Conservation (phyloP, 164 flowering plant species). For the Saururus chinensis region DNA sequence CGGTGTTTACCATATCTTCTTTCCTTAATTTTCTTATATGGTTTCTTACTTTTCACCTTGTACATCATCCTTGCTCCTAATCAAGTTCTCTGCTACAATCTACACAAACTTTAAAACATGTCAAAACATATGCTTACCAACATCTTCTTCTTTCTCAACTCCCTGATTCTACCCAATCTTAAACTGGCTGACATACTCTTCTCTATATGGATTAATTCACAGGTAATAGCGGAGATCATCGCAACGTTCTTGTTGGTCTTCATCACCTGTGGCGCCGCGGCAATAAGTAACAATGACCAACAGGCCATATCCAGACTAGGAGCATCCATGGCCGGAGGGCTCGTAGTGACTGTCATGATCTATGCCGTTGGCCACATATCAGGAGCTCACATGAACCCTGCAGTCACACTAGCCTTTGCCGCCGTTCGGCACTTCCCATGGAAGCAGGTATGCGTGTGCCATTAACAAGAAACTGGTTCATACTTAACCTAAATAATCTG, state of each 20-base stretch:
- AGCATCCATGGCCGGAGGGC: constrained; percentile 76
- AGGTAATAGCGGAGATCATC: constrained; percentile 61
- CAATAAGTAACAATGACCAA: constrained; percentile 37
- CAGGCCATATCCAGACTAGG: constrained; percentile 43
- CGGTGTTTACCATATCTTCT: too few relatives aligned
- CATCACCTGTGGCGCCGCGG: constrained; percentile 66
- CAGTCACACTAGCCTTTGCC: constrained; percentile 75
- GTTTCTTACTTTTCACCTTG: too few relatives aligned
- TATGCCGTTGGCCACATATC: constrained; percentile 81
- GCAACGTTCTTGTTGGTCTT: constrained; percentile 68
- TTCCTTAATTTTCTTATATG: too few relatives aligned
- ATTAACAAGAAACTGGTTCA: neutral
- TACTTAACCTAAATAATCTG: neutral
- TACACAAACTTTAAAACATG: too few relatives aligned
- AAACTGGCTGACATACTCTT: too few relatives aligned
- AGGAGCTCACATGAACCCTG: constrained; percentile 92
- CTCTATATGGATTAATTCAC: neutral
- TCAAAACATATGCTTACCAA: too few relatives aligned
- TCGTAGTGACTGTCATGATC: constrained; percentile 81
- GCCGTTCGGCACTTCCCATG: constrained; percentile 28
- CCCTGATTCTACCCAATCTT: too few relatives aligned
- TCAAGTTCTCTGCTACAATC: too few relatives aligned
- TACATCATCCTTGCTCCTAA: too few relatives aligned
- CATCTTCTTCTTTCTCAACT: too few relatives aligned
- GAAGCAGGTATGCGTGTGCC: constrained; percentile 5